Conservation (phyloP, 2,329 filamentous ascomycete species). For the Anthostomella pinea region DNA sequence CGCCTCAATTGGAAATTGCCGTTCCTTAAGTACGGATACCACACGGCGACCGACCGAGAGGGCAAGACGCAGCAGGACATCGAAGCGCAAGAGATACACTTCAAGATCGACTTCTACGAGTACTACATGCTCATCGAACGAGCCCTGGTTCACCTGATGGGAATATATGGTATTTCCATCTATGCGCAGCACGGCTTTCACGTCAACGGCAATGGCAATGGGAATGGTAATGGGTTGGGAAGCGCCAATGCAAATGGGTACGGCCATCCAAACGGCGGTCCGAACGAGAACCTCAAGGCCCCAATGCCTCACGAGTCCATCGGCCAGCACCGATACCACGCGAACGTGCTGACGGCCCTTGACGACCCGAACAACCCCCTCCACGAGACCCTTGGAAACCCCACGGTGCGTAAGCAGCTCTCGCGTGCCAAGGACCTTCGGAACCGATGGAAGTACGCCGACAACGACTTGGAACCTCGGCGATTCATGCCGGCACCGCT, state of each 20-base stretch:
- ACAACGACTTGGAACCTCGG: conserved; percentile 34
- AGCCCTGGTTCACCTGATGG: conserved; percentile 64
- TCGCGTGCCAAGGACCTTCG: conserved; percentile 66
- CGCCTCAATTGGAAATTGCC: conserved; percentile 63
- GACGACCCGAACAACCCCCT: conserved; percentile 57
- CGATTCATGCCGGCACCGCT: conserved; percentile 38
- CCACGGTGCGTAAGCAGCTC: conserved; percentile 56
- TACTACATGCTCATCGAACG: conserved; percentile 73
- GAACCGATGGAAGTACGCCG: conserved; percentile 70
- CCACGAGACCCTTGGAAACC: conserved; percentile 50
- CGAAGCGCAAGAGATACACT: conserved; percentile 56
- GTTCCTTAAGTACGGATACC: conserved; percentile 56
- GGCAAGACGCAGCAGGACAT: conserved; percentile 33
- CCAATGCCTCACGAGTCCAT: conserved; percentile 9
- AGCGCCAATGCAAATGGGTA: conserved; percentile 24
- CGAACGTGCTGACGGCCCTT: conserved; percentile 64
- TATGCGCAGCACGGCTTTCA: conserved; percentile 10
- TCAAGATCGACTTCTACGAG: conserved; percentile 76
- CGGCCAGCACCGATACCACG: conserved; percentile 60
- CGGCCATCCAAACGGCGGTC: conserved; percentile 1
- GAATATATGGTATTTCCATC: conserved; percentile 58
- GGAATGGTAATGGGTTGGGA: conserved; percentile 4
- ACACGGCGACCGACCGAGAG: conserved; percentile 43
- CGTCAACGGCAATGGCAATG: conserved; percentile 6
- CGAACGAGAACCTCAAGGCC: conserved; percentile 2